These are phyloP conservation scores for Ilex asprella DNA, from an alignment of 257 asterid genomes.

Conservation along the genomic window DNA sequence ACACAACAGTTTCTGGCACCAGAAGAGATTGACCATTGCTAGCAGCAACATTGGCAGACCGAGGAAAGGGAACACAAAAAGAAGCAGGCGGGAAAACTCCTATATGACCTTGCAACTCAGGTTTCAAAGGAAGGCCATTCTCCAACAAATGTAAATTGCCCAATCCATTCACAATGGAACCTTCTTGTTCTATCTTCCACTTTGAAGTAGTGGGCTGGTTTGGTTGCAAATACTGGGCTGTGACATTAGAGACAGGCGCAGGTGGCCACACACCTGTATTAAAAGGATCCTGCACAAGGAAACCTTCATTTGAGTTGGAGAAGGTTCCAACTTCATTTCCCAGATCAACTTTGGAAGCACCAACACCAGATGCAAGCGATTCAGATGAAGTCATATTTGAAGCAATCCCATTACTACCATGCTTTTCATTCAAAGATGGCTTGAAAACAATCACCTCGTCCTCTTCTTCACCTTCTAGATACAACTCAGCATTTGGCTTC, in stretches of 20 bases:
- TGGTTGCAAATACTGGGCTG: conserved; percentile 41
- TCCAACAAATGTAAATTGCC: conserved; percentile 47
- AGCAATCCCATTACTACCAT: conserved; percentile 35
- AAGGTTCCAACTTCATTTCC: conserved; percentile 32
- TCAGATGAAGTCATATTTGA: conserved; percentile 26
- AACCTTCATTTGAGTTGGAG: conserved; percentile 38
- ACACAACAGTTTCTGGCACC: conserved; percentile 35
- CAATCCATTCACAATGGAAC: conserved; percentile 38
- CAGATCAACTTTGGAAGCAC: conserved; percentile 22
- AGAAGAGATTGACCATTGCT: conserved; percentile 29
- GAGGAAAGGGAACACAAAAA: conserved; percentile 44
- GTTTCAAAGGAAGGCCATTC: conserved; percentile 34
- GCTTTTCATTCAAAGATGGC: conserved; percentile 65
- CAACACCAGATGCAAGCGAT: conserved; percentile 25
- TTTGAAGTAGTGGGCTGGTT: conserved; percentile 33
- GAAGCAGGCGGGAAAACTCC: conserved; percentile 46
- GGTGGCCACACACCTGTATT: conserved; percentile 29
- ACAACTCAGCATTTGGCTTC: conserved; percentile 28
- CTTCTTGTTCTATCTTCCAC: conserved; percentile 49
- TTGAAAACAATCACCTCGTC: conserved; percentile 88
- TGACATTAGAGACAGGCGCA: conserved; percentile 15
- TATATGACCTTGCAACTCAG: conserved; percentile 40
- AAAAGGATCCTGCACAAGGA: conserved; percentile 30
- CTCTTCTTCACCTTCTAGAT: conserved; percentile 53
- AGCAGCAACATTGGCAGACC: conserved; percentile 27